Evolutionary conservation across 495 filamentous ascomycete genomes (phyloP), one percentile per base, ranked within the genome.

Genomic region (Aspergillus nanangensis): DNA sequence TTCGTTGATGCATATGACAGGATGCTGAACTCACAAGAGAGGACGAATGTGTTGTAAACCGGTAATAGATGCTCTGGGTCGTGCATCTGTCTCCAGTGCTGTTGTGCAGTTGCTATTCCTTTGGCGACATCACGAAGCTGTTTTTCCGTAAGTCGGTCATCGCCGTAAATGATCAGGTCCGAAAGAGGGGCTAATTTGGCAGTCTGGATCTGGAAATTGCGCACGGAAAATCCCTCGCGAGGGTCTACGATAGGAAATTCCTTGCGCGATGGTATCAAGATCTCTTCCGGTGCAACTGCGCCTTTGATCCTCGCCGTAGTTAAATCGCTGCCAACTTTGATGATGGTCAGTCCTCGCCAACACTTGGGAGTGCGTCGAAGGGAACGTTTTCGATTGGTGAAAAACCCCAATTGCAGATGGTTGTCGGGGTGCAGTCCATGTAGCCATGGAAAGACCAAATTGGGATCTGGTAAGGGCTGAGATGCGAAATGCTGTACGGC

Each of bases 181-280:
- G 89, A 93, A 19, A 95, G 76, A 48, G 85, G 82, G 23, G 92
- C 90, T 56, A 87, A 71, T 61, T 98, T 98, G 31, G 86, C 87
- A 2, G 88, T 81, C 58, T 98, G 93, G 34, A 97, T 96, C 56
- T 98, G 93, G 55, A 98, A 98, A 63, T 98, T 97, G 18, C 93
- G 81, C 72, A 74, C 87, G 44, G 71, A 96, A 84, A 64, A 86
- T 10, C 93, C 93, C 48, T 93, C 86, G 21, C 67, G 79, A 2
- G 93, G 93, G 56, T 98, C 93, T 14, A 83, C 75, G 21, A 88
- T 63, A 38, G 73, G 57, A 41, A 72, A 71, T 13, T 73, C 70
- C 10, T 52, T 45, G 4, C 60, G 53, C 10, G 60, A 63, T 3
- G 65, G 58, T 55, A 57, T 68, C 32, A 98, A 69, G 36, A 96